Evolutionary conservation across 2,329 filamentous ascomycete species (phyloP).

Genomic region (Paecilomyces variotii): DNA sequence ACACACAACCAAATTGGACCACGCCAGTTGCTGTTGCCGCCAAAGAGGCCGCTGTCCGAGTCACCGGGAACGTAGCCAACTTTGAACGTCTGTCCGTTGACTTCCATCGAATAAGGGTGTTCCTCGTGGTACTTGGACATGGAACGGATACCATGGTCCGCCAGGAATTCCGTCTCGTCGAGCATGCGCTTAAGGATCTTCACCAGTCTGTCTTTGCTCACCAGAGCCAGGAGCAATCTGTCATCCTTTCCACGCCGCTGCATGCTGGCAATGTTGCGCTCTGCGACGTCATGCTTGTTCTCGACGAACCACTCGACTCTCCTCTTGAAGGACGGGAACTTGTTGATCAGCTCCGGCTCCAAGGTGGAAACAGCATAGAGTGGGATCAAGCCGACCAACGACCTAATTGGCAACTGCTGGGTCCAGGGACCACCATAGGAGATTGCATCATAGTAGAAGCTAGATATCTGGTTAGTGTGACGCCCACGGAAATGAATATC

Average conservation of each 20-base stretch:
- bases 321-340: constrained; percentile 86
- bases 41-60: constrained; percentile 89
- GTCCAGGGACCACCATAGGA: constrained; percentile 92
- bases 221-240: constrained; percentile 76
- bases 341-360: constrained; percentile 88
- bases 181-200: constrained; percentile 88
- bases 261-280: constrained; percentile 92
- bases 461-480: constrained; percentile 13
- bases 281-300: constrained; percentile 75
- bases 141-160: constrained; percentile 82
- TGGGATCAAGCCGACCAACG: constrained; percentile 86
- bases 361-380: constrained; percentile 87
- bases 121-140: constrained; percentile 87
- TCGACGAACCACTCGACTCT: constrained; percentile 90
- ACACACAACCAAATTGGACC: constrained; percentile 93
- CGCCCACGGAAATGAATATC: background rate
- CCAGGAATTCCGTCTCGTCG: constrained; percentile 87
- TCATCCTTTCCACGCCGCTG: constrained; percentile 83
- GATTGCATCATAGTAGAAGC: constrained; percentile 98
- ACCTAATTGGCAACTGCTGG: constrained; percentile 85
- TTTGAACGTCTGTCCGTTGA: constrained; percentile 81
- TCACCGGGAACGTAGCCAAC: constrained; percentile 92
- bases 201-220: constrained; percentile 85
- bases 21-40: constrained; percentile 97
- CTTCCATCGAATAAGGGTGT: constrained; percentile 87